Evolutionary conservation across 225 moss, liverwort and hornwort genomes (phyloP), one percentile per base, ranked within the genome.

Genomic region (Ulota crispa): DNA sequence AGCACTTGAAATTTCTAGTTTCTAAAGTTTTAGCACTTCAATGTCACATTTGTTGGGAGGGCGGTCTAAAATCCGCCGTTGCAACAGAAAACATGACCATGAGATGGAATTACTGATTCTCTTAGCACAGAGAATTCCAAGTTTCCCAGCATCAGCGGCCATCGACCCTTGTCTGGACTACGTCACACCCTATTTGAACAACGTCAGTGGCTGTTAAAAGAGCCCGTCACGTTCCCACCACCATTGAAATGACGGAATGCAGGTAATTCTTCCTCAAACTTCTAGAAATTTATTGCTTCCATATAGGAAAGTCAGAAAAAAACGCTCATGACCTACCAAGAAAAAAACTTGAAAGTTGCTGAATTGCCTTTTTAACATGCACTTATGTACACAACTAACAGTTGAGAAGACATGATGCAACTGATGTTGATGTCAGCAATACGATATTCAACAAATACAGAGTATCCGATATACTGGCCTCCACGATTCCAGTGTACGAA

Each of bases 231-330:
- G 88, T 82, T 45, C 71, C 73, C 0, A 78, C 83, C 9, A 61
- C 81, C 67, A 87, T 90, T 19, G 86, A 90, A 81, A 88, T 86
- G 90, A 72, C 83, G 10, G 88, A 90, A 73, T 90, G 90, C 86
- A 90, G 88, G 90, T 77, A 71, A 2, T 4, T 8, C 52, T 27
- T 71, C 8, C 68, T 39, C 47, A 3, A 65, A 59, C 24, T 45
- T n/a, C 12, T 42, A 3, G 12, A 7, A 0, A 9, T 30, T 45
- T 32, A 26, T 21, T 37, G 27, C 62, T 66, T 45, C 4, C 4
- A 34, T 45, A n/a, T 5, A 9, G 4, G 54, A 31, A 77, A 53
- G 27, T 41, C 15, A 30, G 36, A 24, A 39, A 39, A 39, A 39
- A 27, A 21, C 12, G 10, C 39, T 67, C 78, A 28, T 78, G 78